Evolutionary conservation across 2,329 filamentous ascomycete species (phyloP), one percentile per base, ranked within the genome.

Genomic region (Trichothecium sympodiale): DNA sequence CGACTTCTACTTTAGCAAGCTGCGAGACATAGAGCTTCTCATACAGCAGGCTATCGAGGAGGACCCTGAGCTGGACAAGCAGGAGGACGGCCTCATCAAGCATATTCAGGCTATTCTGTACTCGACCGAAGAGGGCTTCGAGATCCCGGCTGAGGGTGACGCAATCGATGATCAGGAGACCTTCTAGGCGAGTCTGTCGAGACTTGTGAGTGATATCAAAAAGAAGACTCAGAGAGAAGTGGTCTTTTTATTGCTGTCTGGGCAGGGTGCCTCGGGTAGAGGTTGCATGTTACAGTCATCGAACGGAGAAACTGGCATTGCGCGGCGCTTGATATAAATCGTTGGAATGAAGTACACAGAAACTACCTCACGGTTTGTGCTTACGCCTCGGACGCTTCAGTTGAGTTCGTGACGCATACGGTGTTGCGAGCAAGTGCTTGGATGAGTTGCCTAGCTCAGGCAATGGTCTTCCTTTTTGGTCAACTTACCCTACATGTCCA

Each of bases 1-100:
- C 34, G 91, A 98, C 59, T 98, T 98, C 59, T 98, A 98, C 70
- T 98, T 98, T 63, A 93, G 85, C 72, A 98, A 98, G 70, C 72
- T 98, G 45, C 76, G 91, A 40, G 91, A 98, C 56, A 98, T 98
- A 49, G 91, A 98, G 64, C 67, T 98, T 45, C 67, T 98, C 50
- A 75, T 98, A 37, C 91, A 98, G 66, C 83, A 85, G 52, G 87
- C 88, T 9, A 82, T 93, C 53, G 91, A 98, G 49, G 83, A 86
- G 43, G 84, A 95, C 46, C 88, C 88, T 0, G 82, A 94, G 62
- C 65, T 96, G 35, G 91, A 95, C 65, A 89, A 93, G 73, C 83
- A 94, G 42, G 89, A 95, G 51, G 83, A 87, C 43, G 81, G 86
- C 13, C 68, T 98, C 43, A 74, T 96, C 58, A 95, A 94, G 74